Conservation (phyloP, 78 protist species). For the slime mould (Dictyostelium discoideum) region DNA sequence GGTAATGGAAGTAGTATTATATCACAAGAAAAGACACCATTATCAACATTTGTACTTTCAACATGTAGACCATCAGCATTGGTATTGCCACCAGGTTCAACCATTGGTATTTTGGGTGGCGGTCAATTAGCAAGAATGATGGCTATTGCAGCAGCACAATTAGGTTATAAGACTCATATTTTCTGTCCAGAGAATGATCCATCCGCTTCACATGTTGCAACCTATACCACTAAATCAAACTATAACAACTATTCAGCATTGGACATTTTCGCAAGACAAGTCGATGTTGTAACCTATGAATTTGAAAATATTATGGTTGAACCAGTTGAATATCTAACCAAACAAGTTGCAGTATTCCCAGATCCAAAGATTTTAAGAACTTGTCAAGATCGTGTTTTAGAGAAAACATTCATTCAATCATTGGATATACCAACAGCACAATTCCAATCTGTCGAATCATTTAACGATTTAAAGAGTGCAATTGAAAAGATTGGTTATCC, state of each 20-base stretch:
- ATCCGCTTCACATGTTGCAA: conserved; percentile 78
- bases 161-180: conserved; percentile 78
- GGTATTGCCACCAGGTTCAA: conserved; percentile 70
- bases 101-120: conserved; percentile 84
- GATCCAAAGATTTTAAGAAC: conserved; percentile 76
- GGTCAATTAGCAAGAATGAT: conserved; percentile 86
- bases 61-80: conserved; percentile 47
- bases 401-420: conserved; percentile 69
- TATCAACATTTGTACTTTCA: conserved; percentile 60
- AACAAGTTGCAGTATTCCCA: conserved; percentile 78
- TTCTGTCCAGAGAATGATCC: conserved; percentile 76
- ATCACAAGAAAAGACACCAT: conserved; percentile 30
- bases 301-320: conserved; percentile 82
- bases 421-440: conserved; percentile 64
- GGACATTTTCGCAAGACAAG: conserved; percentile 62
- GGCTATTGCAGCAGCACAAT: conserved; percentile 77
- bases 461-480: conserved; percentile 18
- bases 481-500: conserved; percentile 75
- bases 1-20: not conserved
- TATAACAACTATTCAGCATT: conserved; percentile 62
- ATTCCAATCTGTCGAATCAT: conserved; percentile 61
- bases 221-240: conserved; percentile 56
- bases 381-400: conserved; percentile 78
- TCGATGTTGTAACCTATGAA: conserved; percentile 83
- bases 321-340: conserved; percentile 69